These are phyloP conservation scores for Rhizodiscina lignyota DNA, from an alignment of 495 filamentous ascomycete genomes.

Conservation along the genomic window DNA sequence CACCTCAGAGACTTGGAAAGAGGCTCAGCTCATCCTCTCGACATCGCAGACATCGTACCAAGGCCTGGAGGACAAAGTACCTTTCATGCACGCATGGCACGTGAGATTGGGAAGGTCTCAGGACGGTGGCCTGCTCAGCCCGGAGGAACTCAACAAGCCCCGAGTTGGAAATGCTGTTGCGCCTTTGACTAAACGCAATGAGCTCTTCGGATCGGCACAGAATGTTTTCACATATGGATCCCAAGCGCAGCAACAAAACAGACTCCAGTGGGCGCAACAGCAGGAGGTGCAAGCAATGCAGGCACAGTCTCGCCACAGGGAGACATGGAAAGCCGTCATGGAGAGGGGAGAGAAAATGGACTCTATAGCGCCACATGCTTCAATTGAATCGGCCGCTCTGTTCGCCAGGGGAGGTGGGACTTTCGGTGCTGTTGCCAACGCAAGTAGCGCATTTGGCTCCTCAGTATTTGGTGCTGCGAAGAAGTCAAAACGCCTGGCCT, in stretches of 20 bases:
- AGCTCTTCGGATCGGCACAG: constrained; percentile 5
- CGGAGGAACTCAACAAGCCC: constrained; percentile 4
- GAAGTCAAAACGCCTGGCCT: not conserved
- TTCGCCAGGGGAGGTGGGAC: not conserved
- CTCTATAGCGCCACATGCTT: not conserved
- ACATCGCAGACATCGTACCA: constrained; percentile 51
- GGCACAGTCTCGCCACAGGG: constrained; percentile 2
- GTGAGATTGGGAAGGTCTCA: constrained; percentile 25
- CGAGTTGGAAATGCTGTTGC: not conserved
- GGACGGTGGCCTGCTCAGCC: constrained; percentile 9
- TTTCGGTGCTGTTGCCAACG: not conserved
- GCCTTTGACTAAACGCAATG: constrained; percentile 6
- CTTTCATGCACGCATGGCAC: constrained; percentile 42
- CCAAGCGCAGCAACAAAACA: constrained; percentile 7
- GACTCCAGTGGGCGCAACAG: constrained; percentile 2
- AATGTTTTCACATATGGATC: too few species aligned
- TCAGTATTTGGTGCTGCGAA: not conserved
- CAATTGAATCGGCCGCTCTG: not conserved
- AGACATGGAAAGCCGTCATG: too few species aligned
- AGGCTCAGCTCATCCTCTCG: constrained; percentile 46
- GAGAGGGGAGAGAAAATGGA: too few species aligned
- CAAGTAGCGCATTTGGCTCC: not conserved
- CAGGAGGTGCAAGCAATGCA: constrained; percentile 4
- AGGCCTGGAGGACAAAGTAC: constrained; percentile 40
- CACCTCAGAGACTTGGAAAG: constrained; percentile 51